Evolutionary conservation across 768 basidiomycete species (phyloP).

Genomic region (Daedaleopsis sinensis): DNA sequence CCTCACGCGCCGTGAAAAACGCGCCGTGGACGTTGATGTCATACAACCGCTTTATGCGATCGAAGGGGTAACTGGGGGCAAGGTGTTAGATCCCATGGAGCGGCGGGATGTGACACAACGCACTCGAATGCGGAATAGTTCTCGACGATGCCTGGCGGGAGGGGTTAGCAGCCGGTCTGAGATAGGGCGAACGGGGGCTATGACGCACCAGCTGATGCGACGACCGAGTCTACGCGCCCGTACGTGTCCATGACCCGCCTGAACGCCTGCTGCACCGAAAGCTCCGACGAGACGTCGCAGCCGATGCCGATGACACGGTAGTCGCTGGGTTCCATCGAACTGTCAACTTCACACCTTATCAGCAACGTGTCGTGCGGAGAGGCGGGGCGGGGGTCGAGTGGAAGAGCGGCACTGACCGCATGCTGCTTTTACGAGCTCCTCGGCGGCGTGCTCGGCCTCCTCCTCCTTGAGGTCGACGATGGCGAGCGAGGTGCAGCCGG

Average conservation of each 20-base stretch:
- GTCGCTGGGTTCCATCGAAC: conserved; percentile 55
- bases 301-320: conserved; percentile 74
- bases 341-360: conserved; percentile 49
- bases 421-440: conserved; percentile 61
- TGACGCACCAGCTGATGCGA: conserved; percentile 81
- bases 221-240: conserved; percentile 79
- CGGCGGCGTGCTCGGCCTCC: conserved; percentile 68
- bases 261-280: conserved; percentile 75
- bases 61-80: conserved; percentile 72
- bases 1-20: conserved; percentile 96
- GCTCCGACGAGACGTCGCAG: conserved; percentile 88
- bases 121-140: conserved; percentile 88
- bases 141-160: conserved; percentile 72
- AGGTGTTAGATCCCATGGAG: not conserved
- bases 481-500: conserved; percentile 80
- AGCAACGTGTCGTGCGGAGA: conserved; percentile 25
- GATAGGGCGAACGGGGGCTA: conserved; percentile 10
- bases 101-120: conserved; percentile 28
- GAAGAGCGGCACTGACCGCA: conserved; percentile 42
- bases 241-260: conserved; percentile 60
- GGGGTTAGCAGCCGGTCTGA: not conserved
- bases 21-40: conserved; percentile 95
- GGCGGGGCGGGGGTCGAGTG: conserved; percentile 8
- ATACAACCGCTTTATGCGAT: conserved; percentile 80
- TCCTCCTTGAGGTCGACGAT: conserved; percentile 79